Evolutionary conservation across 441 rosid genomes (phyloP).

Genomic region (Corymbia citriodora): DNA sequence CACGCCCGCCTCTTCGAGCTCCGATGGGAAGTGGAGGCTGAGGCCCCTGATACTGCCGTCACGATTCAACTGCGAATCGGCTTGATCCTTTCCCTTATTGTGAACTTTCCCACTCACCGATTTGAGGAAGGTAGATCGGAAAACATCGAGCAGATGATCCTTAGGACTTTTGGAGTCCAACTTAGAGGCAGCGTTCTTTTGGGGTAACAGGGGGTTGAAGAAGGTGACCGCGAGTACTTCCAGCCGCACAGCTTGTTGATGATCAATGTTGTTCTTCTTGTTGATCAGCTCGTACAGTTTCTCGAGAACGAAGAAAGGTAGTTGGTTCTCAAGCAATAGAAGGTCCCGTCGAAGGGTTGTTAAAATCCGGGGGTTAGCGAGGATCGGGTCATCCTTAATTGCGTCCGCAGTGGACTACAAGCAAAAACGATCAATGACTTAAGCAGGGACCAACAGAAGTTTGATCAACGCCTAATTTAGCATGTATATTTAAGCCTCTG

Average conservation of each 20-base stretch:
- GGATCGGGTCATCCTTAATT: not conserved
- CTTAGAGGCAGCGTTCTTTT: not conserved
- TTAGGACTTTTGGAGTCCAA: not conserved
- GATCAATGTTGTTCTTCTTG: not conserved
- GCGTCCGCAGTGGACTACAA: not conserved
- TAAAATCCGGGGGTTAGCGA: not conserved
- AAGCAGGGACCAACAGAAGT: not conserved
- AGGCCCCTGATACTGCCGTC: not conserved
- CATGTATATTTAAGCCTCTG: not conserved
- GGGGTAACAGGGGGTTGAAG: not conserved
- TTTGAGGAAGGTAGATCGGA: not conserved
- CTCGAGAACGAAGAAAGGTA: not conserved
- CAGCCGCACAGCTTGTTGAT: not conserved
- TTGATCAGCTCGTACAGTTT: not conserved
- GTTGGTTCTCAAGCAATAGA: not conserved
- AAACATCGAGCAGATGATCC: slow-evolving; percentile 3
- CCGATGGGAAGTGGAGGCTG: not conserved
- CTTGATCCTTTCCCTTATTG: not conserved
- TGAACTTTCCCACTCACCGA: not conserved
- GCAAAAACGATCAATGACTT: not conserved
- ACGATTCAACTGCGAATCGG: not conserved
- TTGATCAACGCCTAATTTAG: not conserved
- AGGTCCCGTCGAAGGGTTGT: not conserved
- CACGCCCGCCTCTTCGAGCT: not conserved
- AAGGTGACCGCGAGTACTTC: not conserved